These are phyloP conservation scores for Myochromella boudieri DNA, from an alignment of 768 basidiomycete genomes.

Conservation along the genomic window DNA sequence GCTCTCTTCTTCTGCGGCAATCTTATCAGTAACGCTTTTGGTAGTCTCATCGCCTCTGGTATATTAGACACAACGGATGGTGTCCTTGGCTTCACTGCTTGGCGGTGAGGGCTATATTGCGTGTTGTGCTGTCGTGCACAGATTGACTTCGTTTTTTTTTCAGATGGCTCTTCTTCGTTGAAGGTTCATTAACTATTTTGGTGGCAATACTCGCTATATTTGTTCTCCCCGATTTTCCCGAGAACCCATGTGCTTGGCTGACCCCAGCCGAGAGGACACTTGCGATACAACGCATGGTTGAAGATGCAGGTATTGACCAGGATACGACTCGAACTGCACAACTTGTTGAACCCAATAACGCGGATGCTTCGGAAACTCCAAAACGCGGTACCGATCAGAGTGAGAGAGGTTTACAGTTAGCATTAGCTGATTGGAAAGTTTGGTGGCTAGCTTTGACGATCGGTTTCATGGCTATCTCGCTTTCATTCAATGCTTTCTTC, in stretches of 20 bases:
- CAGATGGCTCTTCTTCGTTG: slow-evolving; percentile 80
- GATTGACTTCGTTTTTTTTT: slow-evolving; percentile 1
- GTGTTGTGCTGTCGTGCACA: not conserved
- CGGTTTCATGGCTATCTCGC: slow-evolving; percentile 56
- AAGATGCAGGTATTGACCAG: slow-evolving; percentile 59
- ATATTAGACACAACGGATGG: slow-evolving; percentile 79
- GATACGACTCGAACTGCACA: slow-evolving; percentile 35
- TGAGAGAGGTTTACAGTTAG: slow-evolving; percentile 54
- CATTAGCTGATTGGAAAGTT: slow-evolving; percentile 78
- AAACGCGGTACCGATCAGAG: slow-evolving; percentile 19
- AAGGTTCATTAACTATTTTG: slow-evolving; percentile 63
- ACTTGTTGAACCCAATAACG: not conserved
- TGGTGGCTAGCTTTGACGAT: slow-evolving; percentile 76
- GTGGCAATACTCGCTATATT: slow-evolving; percentile 57
- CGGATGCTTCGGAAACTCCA: not conserved
- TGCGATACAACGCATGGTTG: slow-evolving; percentile 64
- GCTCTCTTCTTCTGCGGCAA: slow-evolving; percentile 75
- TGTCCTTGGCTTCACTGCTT: slow-evolving; percentile 69
- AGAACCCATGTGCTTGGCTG: slow-evolving; percentile 58
- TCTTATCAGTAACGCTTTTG: slow-evolving; percentile 85
- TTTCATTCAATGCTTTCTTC: slow-evolving; percentile 82
- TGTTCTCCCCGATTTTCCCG: slow-evolving; percentile 81
- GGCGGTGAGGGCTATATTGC: slow-evolving; percentile 54
- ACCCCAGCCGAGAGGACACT: slow-evolving; percentile 58
- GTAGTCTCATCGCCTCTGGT: slow-evolving; percentile 77